A percentile compares a stretch with the other conserved stretches of the same genome.
Conservation (phyloP, 208 protist genomes). For the Zelonia costaricensis region DNA sequence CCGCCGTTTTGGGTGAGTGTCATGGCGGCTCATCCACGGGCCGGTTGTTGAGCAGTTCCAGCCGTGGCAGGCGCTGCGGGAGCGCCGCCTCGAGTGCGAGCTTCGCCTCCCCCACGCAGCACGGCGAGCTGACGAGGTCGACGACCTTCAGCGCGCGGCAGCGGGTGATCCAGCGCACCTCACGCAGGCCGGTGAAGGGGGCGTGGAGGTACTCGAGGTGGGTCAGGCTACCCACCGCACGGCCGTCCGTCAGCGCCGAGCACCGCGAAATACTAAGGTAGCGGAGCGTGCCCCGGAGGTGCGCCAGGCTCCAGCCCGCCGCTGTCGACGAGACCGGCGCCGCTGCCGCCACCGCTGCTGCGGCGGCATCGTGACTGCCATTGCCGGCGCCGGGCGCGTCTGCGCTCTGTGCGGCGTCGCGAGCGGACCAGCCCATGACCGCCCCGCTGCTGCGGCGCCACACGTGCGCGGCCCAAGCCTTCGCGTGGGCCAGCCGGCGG, state of each 20-base stretch:
- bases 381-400: no score
- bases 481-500: no score
- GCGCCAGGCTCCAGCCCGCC: neutral
- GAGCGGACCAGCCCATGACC: no score
- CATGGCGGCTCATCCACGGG: slow-evolving; percentile 1
- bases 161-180: slow-evolving; percentile 6
- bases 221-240: slow-evolving; percentile 38
- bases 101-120: slow-evolving; percentile 1
- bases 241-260: slow-evolving; percentile 3
- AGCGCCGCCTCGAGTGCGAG: slow-evolving; percentile 4
- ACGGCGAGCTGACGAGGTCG: slow-evolving; percentile 12
- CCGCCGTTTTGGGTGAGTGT: no score
- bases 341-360: no score
- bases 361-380: no score
- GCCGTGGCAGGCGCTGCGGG: slow-evolving; percentile 5
- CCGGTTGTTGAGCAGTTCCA: slow-evolving; percentile 15
- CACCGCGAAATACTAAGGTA: slow-evolving; percentile 5
- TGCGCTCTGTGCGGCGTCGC: no score
- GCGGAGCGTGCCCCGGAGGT: slow-evolving; percentile 2
- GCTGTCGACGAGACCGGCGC: neutral
- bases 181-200: slow-evolving; percentile 57
- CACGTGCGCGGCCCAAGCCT: no score
- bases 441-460: no score
- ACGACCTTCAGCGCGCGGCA: slow-evolving; percentile 16
- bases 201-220: slow-evolving; percentile 89